A percentile compares a stretch with the other conserved stretches of the same genome.
These are phyloP conservation scores for Mycena albidolilacea DNA, from an alignment of 768 basidiomycete genomes.

Conservation along the genomic window DNA sequence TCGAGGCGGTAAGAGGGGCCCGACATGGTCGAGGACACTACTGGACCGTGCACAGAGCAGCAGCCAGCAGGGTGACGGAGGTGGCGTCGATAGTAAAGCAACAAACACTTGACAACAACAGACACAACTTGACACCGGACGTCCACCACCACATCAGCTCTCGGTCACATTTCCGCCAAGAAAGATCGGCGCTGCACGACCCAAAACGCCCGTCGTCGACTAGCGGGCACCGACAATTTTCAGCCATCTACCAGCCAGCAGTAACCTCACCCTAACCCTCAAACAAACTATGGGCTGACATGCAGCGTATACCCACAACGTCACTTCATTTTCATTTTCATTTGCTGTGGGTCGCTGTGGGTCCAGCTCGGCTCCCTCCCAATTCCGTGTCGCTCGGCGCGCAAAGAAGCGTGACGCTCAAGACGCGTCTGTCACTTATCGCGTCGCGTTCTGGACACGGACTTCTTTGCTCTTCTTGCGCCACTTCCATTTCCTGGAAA, in stretches of 20 bases:
- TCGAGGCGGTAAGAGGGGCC: slow-evolving; percentile 72
- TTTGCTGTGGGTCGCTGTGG: slow-evolving; percentile 25
- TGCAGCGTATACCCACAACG: neutral
- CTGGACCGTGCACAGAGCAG: neutral
- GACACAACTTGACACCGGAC: neutral
- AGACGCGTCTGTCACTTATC: neutral
- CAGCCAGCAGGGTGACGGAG: neutral
- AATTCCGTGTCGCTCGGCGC: slow-evolving; percentile 8
- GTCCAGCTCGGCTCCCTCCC: slow-evolving; percentile 9
- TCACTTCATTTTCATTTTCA: slow-evolving; percentile 9
- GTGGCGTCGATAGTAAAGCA: slow-evolving; percentile 20
- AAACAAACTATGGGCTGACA: too few species aligned
- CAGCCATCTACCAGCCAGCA: too few species aligned
- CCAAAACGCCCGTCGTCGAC: too few species aligned
- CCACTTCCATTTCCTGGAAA: too few species aligned
- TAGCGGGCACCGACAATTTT: too few species aligned
- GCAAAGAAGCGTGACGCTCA: neutral
- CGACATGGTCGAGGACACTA: slow-evolving; percentile 60
- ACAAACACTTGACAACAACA: neutral
- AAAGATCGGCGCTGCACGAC: too few species aligned
- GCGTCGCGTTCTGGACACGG: neutral
- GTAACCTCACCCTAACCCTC: too few species aligned
- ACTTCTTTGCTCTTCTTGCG: too few species aligned
- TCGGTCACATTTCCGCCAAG: neutral
- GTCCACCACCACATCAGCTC: neutral